Conservation (phyloP, 2,329 filamentous ascomycete species). For the Penicillium vulpinum region DNA sequence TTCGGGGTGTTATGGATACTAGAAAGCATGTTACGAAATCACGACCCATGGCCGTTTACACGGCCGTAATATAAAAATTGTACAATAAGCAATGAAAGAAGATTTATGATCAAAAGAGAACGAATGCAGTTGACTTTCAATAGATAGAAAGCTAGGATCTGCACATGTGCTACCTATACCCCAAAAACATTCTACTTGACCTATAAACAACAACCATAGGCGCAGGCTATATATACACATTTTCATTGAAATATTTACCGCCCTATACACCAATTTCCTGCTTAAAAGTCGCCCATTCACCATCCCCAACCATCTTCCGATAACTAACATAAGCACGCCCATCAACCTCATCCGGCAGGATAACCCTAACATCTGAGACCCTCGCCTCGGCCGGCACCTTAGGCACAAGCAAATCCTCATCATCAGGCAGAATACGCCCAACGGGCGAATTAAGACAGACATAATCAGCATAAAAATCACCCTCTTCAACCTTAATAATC, state of each 20-base stretch:
- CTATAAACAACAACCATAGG: background rate
- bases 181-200: background rate
- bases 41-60: conserved; percentile 12
- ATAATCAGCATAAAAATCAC: background rate
- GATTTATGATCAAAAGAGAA: background rate
- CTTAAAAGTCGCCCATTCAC: conserved; percentile 5
- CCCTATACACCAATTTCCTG: background rate
- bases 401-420: conserved; percentile 4
- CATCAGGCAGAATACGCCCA: background rate
- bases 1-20: conserved; percentile 12
- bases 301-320: background rate
- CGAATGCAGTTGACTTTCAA: background rate
- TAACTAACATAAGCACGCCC: conserved; percentile 14
- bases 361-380: conserved; percentile 13
- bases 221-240: background rate
- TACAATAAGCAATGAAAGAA: conserved; percentile 12
- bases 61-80: conserved; percentile 6
- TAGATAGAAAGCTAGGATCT: background rate
- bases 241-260: background rate
- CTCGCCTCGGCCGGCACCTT: conserved; percentile 4
- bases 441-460: background rate
- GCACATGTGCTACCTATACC: background rate
- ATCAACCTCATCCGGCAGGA: conserved; percentile 9
- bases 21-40: conserved; percentile 19
- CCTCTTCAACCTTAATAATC: conserved; percentile 14